Conservation (phyloP, 2,329 filamentous ascomycete species). For the Alternaria sp. region DNA sequence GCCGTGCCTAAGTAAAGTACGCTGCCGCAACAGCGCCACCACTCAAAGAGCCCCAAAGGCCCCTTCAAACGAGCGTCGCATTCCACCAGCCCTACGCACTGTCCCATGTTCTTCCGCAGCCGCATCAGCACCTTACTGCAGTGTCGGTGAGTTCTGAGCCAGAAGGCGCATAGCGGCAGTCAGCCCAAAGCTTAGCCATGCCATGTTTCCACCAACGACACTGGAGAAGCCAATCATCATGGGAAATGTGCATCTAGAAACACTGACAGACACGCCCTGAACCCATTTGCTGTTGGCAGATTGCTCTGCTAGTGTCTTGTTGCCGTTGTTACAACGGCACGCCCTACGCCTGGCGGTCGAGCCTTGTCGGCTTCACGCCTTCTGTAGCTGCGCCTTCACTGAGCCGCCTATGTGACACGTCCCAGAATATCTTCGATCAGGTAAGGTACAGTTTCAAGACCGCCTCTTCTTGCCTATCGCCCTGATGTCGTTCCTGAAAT, state of each 20-base stretch:
- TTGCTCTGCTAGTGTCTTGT: slow-evolving; percentile 5
- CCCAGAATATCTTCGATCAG: not conserved
- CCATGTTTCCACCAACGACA: slow-evolving; percentile 2
- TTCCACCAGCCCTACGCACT: slow-evolving; percentile 35
- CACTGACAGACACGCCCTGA: slow-evolving; percentile 7
- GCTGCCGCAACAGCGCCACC: slow-evolving; percentile 16
- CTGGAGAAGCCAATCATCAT: slow-evolving; percentile 10
- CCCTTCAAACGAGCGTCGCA: slow-evolving; percentile 27
- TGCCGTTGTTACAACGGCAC: slow-evolving; percentile 15
- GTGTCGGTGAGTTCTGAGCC: slow-evolving; percentile 28
- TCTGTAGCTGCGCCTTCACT: slow-evolving; percentile 27
- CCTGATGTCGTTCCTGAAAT: not conserved
- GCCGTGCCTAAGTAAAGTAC: slow-evolving; percentile 16
- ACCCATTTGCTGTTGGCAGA: slow-evolving; percentile 1
- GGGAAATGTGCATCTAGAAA: not conserved
- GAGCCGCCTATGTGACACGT: slow-evolving; percentile 9
- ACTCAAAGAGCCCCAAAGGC: slow-evolving; percentile 25
- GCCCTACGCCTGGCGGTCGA: slow-evolving; percentile 26
- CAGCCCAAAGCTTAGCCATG: slow-evolving; percentile 35
- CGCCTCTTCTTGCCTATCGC: not conserved
- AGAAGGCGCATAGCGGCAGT: slow-evolving; percentile 19
- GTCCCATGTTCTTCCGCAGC: slow-evolving; percentile 33
- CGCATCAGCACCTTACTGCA: slow-evolving; percentile 40
- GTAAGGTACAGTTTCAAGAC: not conserved
- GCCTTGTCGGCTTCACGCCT: slow-evolving; percentile 14